phyloP scores from a whole-genome alignment of 2,329 filamentous ascomycete genomes.

The Claviceps arundinis region DNA sequence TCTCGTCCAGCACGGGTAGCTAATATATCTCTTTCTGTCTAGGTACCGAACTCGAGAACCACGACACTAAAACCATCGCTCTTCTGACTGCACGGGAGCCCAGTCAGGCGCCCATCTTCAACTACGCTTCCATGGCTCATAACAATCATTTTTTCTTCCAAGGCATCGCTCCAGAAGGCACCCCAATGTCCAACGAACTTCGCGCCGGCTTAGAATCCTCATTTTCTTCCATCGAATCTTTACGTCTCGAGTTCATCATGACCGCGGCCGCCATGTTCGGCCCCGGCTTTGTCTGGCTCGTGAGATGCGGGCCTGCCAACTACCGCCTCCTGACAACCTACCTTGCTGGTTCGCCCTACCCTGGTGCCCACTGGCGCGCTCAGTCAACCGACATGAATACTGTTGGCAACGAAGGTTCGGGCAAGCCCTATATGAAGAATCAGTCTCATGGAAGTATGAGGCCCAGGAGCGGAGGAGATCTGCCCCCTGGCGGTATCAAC shows the following conservation, averaged over 20 bases:
- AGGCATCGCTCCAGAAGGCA: slow-evolving; percentile 29
- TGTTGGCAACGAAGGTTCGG: slow-evolving; percentile 25
- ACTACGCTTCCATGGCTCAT: slow-evolving; percentile 90
- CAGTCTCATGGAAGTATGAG: slow-evolving; percentile 18
- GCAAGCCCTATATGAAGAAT: slow-evolving; percentile 26
- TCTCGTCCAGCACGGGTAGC: not conserved
- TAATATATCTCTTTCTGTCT: not conserved
- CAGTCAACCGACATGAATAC: slow-evolving; percentile 60
- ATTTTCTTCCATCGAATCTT: slow-evolving; percentile 74
- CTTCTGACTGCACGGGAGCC: slow-evolving; percentile 69
- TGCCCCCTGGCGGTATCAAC: slow-evolving; percentile 53
- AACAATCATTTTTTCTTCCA: slow-evolving; percentile 82
- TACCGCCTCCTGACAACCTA: slow-evolving; percentile 76
- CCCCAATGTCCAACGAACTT: slow-evolving; percentile 43
- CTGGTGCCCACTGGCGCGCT: slow-evolving; percentile 68
- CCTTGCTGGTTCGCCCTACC: slow-evolving; percentile 78
- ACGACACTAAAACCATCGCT: slow-evolving; percentile 52
- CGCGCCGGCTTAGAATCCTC: slow-evolving; percentile 46
- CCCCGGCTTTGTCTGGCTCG: slow-evolving; percentile 93
- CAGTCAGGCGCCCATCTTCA: slow-evolving; percentile 68
- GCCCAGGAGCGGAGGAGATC: slow-evolving; percentile 13
- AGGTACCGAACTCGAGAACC: slow-evolving; percentile 53
- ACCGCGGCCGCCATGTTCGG: slow-evolving; percentile 90
- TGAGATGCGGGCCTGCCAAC: slow-evolving; percentile 39
- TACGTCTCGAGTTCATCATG: slow-evolving; percentile 65